These are phyloP conservation scores for Suhomyces sp. DNA, from an alignment of 805 yeast genomes.

Conservation along the genomic window DNA sequence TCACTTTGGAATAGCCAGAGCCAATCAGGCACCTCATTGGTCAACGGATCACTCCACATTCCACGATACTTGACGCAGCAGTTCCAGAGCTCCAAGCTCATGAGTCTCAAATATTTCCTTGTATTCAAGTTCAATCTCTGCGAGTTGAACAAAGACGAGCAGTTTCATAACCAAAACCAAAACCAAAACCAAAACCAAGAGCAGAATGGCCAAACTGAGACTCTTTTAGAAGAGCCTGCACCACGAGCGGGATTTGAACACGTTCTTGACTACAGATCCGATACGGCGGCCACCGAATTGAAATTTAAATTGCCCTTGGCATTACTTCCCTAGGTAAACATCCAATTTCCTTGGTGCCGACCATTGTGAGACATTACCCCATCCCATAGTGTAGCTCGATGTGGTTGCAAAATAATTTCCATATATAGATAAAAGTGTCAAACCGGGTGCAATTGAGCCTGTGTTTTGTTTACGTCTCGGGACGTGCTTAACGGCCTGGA, in stretches of 20 bases:
- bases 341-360: background rate
- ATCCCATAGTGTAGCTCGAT: background rate
- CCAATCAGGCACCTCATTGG: conserved; percentile 7
- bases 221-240: background rate
- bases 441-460: background rate
- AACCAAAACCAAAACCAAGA: conserved; percentile 7
- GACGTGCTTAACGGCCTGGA: background rate
- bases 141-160: conserved; percentile 17
- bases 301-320: conserved; percentile 29
- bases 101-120: conserved; percentile 35
- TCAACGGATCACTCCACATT: conserved; percentile 29
- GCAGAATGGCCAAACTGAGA: background rate
- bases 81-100: conserved; percentile 34
- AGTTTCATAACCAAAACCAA: background rate
- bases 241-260: background rate
- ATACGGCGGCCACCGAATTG: conserved; percentile 27
- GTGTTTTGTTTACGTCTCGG: background rate
- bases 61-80: conserved; percentile 33
- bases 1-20: conserved; percentile 17
- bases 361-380: background rate
- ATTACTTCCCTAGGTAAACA: background rate
- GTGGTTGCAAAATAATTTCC: background rate
- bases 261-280: conserved; percentile 15
- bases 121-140: conserved; percentile 36
- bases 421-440: background rate